Evolutionary conservation across 2,329 filamentous ascomycete species (phyloP).

Genomic region (Penicillium sp.): DNA sequence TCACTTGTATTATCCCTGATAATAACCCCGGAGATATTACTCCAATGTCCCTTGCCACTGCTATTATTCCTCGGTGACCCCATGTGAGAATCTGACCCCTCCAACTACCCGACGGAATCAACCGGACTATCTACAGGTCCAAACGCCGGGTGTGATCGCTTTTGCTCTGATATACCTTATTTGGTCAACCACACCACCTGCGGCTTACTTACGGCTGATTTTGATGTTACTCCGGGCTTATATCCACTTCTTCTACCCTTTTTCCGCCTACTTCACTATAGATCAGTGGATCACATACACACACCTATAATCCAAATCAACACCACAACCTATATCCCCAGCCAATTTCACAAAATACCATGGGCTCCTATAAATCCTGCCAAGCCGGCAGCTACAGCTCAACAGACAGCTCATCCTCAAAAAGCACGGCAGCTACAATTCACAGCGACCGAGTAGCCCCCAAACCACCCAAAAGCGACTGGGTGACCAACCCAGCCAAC

Average conservation of each 20-base stretch:
- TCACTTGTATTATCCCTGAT: not conserved
- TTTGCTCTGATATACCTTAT: constrained; percentile 4
- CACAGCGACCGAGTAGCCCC: constrained; percentile 34
- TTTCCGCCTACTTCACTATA: constrained; percentile 2
- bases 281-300: constrained; percentile 7
- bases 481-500: not conserved
- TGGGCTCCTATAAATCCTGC: constrained; percentile 32
- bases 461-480: constrained; percentile 22
- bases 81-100: constrained; percentile 18
- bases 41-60: constrained; percentile 1
- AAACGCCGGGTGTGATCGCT: not conserved
- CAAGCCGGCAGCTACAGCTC: constrained; percentile 38
- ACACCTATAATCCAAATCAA: not conserved
- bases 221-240: not conserved
- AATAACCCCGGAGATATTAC: not conserved
- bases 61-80: constrained; percentile 1
- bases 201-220: constrained; percentile 6
- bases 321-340: not conserved
- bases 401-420: constrained; percentile 40
- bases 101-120: not conserved
- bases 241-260: constrained; percentile 1
- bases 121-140: not conserved
- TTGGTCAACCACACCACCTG: constrained; percentile 1
- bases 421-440: constrained; percentile 41
- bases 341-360: constrained; percentile 11